A percentile compares a stretch with the other conserved stretches of the same genome.
These are phyloP conservation scores for Phytophthora quininea DNA, from an alignment of 352 stramenopile species.

Conservation along the genomic window DNA sequence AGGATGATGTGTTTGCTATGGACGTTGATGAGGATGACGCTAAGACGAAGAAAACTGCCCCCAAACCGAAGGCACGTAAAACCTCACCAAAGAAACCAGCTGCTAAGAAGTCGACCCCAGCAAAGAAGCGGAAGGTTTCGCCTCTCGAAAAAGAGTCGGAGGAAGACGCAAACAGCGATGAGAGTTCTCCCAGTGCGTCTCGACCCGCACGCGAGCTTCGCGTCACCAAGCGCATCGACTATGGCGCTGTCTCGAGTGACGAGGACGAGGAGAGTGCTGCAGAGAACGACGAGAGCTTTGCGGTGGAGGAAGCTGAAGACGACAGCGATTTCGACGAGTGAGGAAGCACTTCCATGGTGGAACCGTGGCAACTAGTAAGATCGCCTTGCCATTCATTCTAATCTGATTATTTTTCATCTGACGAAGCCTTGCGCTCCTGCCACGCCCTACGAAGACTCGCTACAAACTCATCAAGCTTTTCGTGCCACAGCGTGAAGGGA, in stretches of 20 bases:
- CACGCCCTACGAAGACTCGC: slow-evolving; percentile 21
- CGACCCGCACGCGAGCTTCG: slow-evolving; percentile 44
- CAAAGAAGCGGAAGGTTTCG: slow-evolving; percentile 32
- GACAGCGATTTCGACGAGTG: slow-evolving; percentile 64
- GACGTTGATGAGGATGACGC: slow-evolving; percentile 33
- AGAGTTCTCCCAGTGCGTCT: slow-evolving; percentile 29
- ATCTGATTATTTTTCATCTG: too few species aligned
- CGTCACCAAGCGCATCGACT: slow-evolving; percentile 51
- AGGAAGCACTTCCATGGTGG: too few species aligned
- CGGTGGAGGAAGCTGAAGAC: slow-evolving; percentile 54
- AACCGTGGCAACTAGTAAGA: too few species aligned
- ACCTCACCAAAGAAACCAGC: slow-evolving; percentile 18
- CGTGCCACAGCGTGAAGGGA: slow-evolving; percentile 58
- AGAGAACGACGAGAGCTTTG: slow-evolving; percentile 56
- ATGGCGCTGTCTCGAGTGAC: slow-evolving; percentile 62
- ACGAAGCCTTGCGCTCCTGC: background rate
- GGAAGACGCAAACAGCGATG: slow-evolving; percentile 21
- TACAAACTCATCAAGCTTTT: slow-evolving; percentile 60
- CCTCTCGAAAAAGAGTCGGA: slow-evolving; percentile 38
- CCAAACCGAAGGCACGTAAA: slow-evolving; percentile 40
- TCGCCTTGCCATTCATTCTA: too few species aligned
- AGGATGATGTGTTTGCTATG: slow-evolving; percentile 81
- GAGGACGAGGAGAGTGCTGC: slow-evolving; percentile 47
- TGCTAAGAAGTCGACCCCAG: slow-evolving; percentile 32
- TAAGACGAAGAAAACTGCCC: slow-evolving; percentile 36